Conservation (phyloP, 306 rosid genomes). For the Casuarina equisetifolia region DNA sequence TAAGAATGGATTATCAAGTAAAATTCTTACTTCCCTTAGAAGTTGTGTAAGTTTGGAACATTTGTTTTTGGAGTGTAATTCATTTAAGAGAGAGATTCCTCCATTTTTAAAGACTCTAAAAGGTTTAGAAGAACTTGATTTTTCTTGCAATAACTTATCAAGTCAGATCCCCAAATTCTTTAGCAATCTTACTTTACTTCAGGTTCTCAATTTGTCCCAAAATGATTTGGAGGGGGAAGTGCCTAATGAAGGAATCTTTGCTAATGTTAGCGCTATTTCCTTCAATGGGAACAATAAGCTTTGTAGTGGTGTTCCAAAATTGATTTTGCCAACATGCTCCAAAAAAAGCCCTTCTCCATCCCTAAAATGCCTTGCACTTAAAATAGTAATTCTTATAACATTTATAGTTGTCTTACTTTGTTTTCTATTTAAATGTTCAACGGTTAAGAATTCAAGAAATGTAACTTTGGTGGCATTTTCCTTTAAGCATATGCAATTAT, state of each 20-base stretch:
- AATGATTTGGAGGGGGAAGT: conserved; percentile 41
- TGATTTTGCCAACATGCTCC: conserved; percentile 32
- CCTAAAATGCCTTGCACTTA: conserved; percentile 10
- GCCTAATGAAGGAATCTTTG: conserved; percentile 34
- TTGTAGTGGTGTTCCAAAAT: conserved; percentile 38
- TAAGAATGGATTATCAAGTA: conserved; percentile 33
- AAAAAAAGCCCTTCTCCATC: background rate
- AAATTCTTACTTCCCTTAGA: conserved; percentile 36
- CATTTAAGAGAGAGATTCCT: conserved; percentile 38
- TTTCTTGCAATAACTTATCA: conserved; percentile 35
- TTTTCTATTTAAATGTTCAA: conserved; percentile 4
- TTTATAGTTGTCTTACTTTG: conserved; percentile 18
- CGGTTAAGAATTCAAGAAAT: conserved; percentile 9
- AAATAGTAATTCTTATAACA: conserved; percentile 24
- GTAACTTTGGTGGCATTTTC: background rate
- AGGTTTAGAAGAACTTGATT: conserved; percentile 36
- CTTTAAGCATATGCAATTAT: background rate
- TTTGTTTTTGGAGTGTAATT: conserved; percentile 37
- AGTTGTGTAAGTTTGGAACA: conserved; percentile 31
- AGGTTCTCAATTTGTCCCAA: conserved; percentile 34
- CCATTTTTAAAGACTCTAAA: conserved; percentile 24
- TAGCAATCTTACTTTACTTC: conserved; percentile 17
- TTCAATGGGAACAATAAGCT: conserved; percentile 33
- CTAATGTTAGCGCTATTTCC: conserved; percentile 26
- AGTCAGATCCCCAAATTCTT: conserved; percentile 42